Percentiles rank a stretch among this genome's conserved stretches.
Conservation (phyloP, 768 basidiomycete species). For the Tubosaeta brunneosetosa region DNA sequence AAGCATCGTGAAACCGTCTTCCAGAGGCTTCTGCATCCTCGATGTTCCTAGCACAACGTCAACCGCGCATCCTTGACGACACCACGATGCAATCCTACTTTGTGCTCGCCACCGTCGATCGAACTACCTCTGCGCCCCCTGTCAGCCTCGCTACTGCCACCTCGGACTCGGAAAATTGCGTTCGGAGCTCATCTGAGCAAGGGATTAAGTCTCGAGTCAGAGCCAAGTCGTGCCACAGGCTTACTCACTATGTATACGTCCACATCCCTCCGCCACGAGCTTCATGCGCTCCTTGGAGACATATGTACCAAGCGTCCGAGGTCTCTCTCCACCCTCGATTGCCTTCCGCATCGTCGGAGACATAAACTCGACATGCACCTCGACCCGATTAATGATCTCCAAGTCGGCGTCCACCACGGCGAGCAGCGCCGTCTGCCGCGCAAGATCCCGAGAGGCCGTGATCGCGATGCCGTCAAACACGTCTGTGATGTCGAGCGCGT, state of each 20-base stretch:
- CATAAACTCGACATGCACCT: conserved; percentile 72
- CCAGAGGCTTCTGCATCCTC: conserved; percentile 56
- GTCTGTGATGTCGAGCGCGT: conserved; percentile 66
- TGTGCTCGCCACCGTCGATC: conserved; percentile 42
- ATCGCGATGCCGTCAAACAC: conserved; percentile 60
- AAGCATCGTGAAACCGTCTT: conserved; percentile 54
- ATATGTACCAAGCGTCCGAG: conserved; percentile 73
- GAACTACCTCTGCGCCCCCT: conserved; percentile 55
- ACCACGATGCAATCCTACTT: conserved; percentile 34
- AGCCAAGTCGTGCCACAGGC: not conserved
- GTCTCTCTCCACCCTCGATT: conserved; percentile 65
- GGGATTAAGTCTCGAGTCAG: not conserved
- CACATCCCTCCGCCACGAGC: conserved; percentile 70
- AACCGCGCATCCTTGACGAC: not conserved
- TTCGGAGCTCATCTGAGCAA: conserved; percentile 51
- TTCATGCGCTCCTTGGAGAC: conserved; percentile 76
- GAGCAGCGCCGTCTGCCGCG: conserved; percentile 60
- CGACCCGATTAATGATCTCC: conserved; percentile 60
- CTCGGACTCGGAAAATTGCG: conserved; percentile 52
- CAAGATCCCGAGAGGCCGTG: conserved; percentile 57
- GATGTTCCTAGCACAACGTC: conserved; percentile 39
- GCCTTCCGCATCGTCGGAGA: conserved; percentile 61
- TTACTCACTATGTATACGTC: conserved; percentile 59
- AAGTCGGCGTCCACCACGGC: conserved; percentile 65
- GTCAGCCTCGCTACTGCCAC: conserved; percentile 48